Conservation (phyloP, 345 rosid species). For the Ricinus communis region DNA sequence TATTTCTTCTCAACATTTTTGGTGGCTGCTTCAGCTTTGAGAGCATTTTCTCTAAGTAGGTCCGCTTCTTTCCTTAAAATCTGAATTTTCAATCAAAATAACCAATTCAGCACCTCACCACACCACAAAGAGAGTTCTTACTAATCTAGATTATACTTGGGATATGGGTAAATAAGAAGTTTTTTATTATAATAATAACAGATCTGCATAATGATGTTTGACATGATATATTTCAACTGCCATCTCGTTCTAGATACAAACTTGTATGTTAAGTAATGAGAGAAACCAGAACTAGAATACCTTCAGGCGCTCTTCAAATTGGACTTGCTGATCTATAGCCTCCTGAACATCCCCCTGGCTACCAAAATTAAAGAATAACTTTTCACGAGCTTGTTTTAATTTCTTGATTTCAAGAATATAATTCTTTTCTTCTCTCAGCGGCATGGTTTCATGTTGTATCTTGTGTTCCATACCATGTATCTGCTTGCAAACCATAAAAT, state of each 20-base stretch:
- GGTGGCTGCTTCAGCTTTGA: conserved; percentile 56
- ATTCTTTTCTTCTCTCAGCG: conserved; percentile 74
- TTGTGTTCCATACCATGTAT: conserved; percentile 60
- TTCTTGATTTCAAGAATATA: conserved; percentile 66
- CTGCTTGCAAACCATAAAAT: conserved; percentile 39
- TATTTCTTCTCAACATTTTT: conserved; percentile 54
- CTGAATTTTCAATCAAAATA: conserved; percentile 36
- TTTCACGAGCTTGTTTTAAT: conserved; percentile 58
- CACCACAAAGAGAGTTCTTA: not conserved
- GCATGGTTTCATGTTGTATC: conserved; percentile 70
- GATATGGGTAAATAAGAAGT: not conserved
- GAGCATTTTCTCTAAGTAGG: conserved; percentile 46
- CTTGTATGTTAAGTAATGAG: not conserved
- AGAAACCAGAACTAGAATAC: conserved; percentile 34
- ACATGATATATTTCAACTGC: not conserved
- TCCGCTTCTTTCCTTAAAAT: conserved; percentile 68
- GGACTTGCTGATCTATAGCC: conserved; percentile 58
- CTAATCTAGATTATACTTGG: not conserved
- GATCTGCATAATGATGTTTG: not conserved
- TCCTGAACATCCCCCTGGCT: conserved; percentile 57
- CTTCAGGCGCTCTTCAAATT: conserved; percentile 69
- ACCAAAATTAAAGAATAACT: conserved; percentile 53
- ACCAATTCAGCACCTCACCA: conserved; percentile 8
- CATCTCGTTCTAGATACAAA: not conserved
- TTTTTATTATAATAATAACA: not conserved